Percentiles rank a stretch among this genome's conserved stretches.
These are phyloP conservation scores for Elaeis guineensis DNA, from an alignment of 176 grass and related monocot species.

Conservation along the genomic window DNA sequence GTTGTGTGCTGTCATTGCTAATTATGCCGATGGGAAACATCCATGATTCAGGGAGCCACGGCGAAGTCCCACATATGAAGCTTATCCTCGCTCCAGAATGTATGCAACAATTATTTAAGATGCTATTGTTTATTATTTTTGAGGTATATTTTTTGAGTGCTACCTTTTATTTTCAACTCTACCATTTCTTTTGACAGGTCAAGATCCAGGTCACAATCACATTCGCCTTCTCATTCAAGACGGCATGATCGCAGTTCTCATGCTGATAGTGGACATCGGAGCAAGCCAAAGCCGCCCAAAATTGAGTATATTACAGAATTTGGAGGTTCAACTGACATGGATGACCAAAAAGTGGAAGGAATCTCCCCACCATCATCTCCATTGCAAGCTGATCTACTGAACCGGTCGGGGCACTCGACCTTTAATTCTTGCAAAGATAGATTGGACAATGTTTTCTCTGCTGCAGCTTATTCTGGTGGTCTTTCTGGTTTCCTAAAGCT, in stretches of 20 bases:
- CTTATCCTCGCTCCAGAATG: conserved; percentile 82
- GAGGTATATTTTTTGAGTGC: no score
- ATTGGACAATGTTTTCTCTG: conserved; percentile 48
- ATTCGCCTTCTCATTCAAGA: conserved; percentile 73
- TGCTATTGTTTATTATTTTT: no score
- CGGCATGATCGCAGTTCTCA: conserved; percentile 38
- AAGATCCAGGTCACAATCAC: conserved; percentile 62
- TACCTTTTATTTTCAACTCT: no score
- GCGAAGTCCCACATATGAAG: conserved; percentile 91
- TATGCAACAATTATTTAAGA: conserved; percentile 8
- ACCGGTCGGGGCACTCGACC: conserved; percentile 88
- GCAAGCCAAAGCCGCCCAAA: conserved; percentile 66
- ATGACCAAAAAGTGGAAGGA: conserved; percentile 54
- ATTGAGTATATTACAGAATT: conserved; percentile 99
- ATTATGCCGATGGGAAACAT: no score
- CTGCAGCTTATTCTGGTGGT: conserved; percentile 38
- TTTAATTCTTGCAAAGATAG: conserved; percentile 77
- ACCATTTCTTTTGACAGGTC: conserved; percentile 33
- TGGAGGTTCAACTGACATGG: conserved; percentile 56
- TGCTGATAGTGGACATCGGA: conserved; percentile 63
- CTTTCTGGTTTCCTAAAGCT: conserved; percentile 28
- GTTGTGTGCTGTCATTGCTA: no score
- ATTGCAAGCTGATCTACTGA: conserved; percentile 63
- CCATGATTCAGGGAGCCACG: conserved; percentile 61
- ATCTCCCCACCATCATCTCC: conserved; percentile 94